These are phyloP conservation scores for Cordyceps farinosa DNA, from an alignment of 2,329 filamentous ascomycete species.

Conservation along the genomic window DNA sequence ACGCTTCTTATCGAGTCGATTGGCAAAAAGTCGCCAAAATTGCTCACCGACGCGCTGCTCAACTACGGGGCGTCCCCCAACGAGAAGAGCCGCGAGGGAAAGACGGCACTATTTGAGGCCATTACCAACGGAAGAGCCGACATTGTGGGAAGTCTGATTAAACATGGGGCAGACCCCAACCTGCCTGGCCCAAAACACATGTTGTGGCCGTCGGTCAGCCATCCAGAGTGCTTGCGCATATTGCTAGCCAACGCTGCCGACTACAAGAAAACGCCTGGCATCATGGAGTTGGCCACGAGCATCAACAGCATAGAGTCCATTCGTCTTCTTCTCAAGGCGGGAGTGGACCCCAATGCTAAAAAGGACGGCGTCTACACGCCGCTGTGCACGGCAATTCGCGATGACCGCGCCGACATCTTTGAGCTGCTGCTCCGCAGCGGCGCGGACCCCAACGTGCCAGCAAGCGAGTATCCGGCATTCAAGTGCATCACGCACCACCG, in stretches of 20 bases:
- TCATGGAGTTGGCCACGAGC: constrained; percentile 61
- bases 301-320: constrained; percentile 63
- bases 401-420: constrained; percentile 60
- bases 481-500: constrained; percentile 66
- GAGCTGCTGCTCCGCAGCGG: constrained; percentile 53
- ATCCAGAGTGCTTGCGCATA: constrained; percentile 54
- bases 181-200: constrained; percentile 66
- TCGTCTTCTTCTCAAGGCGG: constrained; percentile 52
- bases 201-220: constrained; percentile 62
- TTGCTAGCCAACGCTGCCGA: constrained; percentile 59
- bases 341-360: constrained; percentile 58
- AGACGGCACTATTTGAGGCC: constrained; percentile 61
- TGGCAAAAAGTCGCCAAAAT: constrained; percentile 52
- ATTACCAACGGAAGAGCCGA: constrained; percentile 55
- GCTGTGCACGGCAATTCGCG: constrained; percentile 64
- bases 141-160: constrained; percentile 46
- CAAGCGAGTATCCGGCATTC: constrained; percentile 63
- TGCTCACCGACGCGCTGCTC: constrained; percentile 56
- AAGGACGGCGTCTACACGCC: constrained; percentile 67
- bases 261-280: constrained; percentile 54
- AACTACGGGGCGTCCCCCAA: constrained; percentile 58
- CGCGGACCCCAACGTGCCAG: constrained; percentile 60
- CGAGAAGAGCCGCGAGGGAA: constrained; percentile 56
- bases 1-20: constrained; percentile 60
- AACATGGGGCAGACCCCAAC: constrained; percentile 63